Conservation (phyloP, 169 alveolate species). For the Amoebophrya sp. region DNA sequence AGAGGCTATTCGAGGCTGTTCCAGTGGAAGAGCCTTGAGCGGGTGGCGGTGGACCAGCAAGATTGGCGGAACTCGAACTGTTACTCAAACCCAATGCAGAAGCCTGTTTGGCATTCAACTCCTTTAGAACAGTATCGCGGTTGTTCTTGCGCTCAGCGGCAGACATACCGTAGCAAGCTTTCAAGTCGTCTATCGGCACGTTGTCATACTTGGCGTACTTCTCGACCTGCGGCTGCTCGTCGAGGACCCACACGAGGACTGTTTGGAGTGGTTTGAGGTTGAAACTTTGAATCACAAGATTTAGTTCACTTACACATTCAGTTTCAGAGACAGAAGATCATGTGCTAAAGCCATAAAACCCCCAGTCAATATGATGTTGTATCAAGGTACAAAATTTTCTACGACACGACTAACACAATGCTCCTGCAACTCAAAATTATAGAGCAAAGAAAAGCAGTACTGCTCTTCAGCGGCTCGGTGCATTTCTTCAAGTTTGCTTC, state of each 20-base stretch:
- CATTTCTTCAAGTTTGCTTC: neutral
- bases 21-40: neutral
- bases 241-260: neutral
- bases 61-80: neutral
- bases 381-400: no score
- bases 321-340: no score
- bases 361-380: no score
- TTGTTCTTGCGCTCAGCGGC: neutral
- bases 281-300: no score
- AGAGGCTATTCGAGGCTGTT: no score
- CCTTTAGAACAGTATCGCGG: neutral
- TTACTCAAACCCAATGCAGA: neutral
- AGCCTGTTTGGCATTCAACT: neutral
- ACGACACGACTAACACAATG: no score
- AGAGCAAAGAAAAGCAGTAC: no score
- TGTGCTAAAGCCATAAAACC: no score
- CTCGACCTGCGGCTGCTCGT: neutral
- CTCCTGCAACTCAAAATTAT: no score
- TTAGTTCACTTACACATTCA: no score
- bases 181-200: neutral
- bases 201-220: neutral
- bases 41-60: neutral
- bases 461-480: neutral
- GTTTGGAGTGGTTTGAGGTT: no score
- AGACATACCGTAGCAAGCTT: neutral